Percentiles rank a stretch among this genome's conserved stretches.
phyloP scores from a whole-genome alignment of 2,329 filamentous ascomycete genomes.

The Colletotrichum tofieldiae region DNA sequence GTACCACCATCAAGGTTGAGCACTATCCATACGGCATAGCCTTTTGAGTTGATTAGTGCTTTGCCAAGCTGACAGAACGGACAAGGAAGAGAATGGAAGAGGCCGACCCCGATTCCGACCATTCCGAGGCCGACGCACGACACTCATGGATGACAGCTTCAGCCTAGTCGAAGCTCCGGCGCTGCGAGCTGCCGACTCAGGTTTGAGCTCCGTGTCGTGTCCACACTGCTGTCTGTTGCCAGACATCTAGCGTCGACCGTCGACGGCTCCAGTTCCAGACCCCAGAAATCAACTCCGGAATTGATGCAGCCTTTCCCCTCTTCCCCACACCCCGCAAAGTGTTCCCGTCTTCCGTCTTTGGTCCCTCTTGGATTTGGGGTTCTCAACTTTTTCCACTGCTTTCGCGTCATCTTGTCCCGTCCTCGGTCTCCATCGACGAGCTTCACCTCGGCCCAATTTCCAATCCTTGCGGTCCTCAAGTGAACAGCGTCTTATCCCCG shows the following conservation, averaged over 20 bases:
- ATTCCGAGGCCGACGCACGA: constrained; percentile 11
- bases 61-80: constrained; percentile 14
- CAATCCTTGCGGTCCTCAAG: not conserved
- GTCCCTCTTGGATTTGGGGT: constrained; percentile 23
- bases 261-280: constrained; percentile 36
- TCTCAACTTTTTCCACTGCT: constrained; percentile 29
- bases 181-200: constrained; percentile 7
- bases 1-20: not conserved
- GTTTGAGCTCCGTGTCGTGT: constrained; percentile 22
- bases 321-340: constrained; percentile 48
- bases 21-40: not conserved
- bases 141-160: constrained; percentile 6
- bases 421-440: constrained; percentile 17
- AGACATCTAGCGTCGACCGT: constrained; percentile 34
- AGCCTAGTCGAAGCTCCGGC: constrained; percentile 1
- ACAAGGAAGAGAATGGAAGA: constrained; percentile 19
- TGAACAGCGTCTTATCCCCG: not conserved
- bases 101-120: constrained; percentile 12
- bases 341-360: constrained; percentile 30
- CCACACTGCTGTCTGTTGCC: constrained; percentile 20
- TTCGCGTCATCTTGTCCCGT: constrained; percentile 35
- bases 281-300: constrained; percentile 25
- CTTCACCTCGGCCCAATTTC: constrained; percentile 32
- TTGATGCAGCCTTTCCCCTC: constrained; percentile 37
- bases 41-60: not conserved